phyloP scores from a whole-genome alignment of 306 rosid species.

The Betula pendula region DNA sequence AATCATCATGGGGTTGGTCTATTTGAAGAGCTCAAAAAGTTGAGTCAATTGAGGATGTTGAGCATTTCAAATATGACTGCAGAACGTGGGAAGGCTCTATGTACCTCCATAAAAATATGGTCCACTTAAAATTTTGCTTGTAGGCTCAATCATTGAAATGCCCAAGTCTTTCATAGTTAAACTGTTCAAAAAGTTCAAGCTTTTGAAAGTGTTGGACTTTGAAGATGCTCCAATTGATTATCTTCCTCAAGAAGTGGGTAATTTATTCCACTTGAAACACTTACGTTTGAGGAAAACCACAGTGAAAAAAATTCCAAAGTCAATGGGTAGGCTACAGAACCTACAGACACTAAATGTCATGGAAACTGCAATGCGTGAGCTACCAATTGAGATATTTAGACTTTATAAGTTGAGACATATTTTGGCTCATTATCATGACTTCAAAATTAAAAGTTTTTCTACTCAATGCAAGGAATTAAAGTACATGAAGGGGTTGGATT shows the following conservation, averaged over 20 bases:
- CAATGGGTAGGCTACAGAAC: constrained; percentile 3
- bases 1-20: too few species aligned
- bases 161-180: too few species aligned
- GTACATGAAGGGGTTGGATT: constrained; percentile 15
- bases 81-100: too few species aligned
- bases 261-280: constrained; percentile 16
- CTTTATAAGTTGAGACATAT: constrained; percentile 1
- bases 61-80: too few species aligned
- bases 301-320: constrained; percentile 1
- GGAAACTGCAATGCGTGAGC: not conserved
- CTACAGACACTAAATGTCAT: not conserved
- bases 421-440: not conserved
- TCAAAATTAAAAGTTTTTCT: not conserved
- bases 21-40: too few species aligned
- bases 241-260: not conserved
- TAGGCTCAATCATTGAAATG: too few species aligned
- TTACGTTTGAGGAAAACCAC: not conserved
- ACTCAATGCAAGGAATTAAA: not conserved
- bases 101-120: too few species aligned
- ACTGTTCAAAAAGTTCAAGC: too few species aligned
- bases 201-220: not conserved
- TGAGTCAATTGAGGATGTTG: too few species aligned
- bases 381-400: not conserved
- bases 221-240: not conserved
- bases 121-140: too few species aligned